These are phyloP conservation scores for Candida insectorum DNA, from an alignment of 805 yeast species.

Conservation along the genomic window DNA sequence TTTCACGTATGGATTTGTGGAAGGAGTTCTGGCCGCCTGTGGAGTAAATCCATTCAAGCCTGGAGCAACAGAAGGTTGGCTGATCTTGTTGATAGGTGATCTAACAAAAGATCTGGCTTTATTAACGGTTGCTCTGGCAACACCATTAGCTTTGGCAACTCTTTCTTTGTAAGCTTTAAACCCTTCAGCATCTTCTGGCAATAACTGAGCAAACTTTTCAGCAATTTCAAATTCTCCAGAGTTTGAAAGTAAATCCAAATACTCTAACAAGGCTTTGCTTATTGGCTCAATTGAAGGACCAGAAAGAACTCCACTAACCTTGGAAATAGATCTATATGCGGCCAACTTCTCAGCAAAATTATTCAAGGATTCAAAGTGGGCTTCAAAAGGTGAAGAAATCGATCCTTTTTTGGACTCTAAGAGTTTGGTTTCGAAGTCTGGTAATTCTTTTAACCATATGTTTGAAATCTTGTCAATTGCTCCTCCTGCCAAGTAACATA, in stretches of 20 bases:
- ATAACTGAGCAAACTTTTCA: slow-evolving; percentile 56
- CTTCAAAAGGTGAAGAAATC: slow-evolving; percentile 66
- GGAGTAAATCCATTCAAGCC: slow-evolving; percentile 13
- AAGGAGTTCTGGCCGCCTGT: slow-evolving; percentile 15
- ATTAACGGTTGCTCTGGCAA: neutral
- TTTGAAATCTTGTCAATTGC: slow-evolving; percentile 74
- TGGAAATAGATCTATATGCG: slow-evolving; percentile 58
- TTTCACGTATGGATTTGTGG: slow-evolving; percentile 29
- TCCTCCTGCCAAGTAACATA: slow-evolving; percentile 76
- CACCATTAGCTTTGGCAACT: slow-evolving; percentile 60
- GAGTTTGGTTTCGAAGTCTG: slow-evolving; percentile 37
- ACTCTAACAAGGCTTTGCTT: slow-evolving; percentile 71
- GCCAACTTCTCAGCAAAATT: slow-evolving; percentile 82
- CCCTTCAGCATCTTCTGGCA: slow-evolving; percentile 74
- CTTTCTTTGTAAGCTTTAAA: slow-evolving; percentile 75
- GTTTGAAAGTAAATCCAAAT: slow-evolving; percentile 73
- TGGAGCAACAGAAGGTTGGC: slow-evolving; percentile 8
- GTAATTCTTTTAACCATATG: slow-evolving; percentile 79
- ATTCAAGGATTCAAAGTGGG: slow-evolving; percentile 77
- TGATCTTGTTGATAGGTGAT: slow-evolving; percentile 8
- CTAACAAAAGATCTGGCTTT: slow-evolving; percentile 5
- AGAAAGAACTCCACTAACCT: slow-evolving; percentile 29
- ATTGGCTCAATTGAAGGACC: slow-evolving; percentile 48
- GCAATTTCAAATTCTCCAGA: slow-evolving; percentile 86
- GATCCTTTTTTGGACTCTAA: slow-evolving; percentile 44